Evolutionary conservation across 2,329 filamentous ascomycete species (phyloP).

Genomic region (Microsporum canis): DNA sequence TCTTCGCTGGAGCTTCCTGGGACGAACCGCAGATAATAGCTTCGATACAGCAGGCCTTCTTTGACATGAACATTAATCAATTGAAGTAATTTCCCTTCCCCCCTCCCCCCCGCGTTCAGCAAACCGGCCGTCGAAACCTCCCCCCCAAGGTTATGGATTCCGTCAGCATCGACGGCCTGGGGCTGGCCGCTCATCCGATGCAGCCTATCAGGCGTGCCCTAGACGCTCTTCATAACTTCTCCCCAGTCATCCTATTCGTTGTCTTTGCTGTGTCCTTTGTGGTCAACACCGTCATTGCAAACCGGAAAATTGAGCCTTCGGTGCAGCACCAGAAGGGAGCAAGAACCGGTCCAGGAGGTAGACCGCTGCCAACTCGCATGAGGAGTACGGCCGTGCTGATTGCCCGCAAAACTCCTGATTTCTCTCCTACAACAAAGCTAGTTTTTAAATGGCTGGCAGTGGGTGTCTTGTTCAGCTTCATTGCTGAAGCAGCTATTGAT

Average conservation of each 20-base stretch:
- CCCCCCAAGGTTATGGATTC: slow-evolving; percentile 13
- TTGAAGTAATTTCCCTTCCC: slow-evolving; percentile 5
- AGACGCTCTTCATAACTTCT: slow-evolving; percentile 44
- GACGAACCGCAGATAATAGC: not conserved
- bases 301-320: slow-evolving; percentile 38
- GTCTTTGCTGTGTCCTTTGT: slow-evolving; percentile 55
- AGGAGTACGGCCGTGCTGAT: slow-evolving; percentile 40
- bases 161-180: slow-evolving; percentile 7
- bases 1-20: too few species aligned
- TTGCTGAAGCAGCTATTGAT: slow-evolving; percentile 62
- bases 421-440: slow-evolving; percentile 56
- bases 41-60: not conserved
- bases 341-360: slow-evolving; percentile 67
- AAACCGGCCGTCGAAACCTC: not conserved
- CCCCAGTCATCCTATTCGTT: slow-evolving; percentile 52
- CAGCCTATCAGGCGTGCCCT: slow-evolving; percentile 35
- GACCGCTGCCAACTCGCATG: slow-evolving; percentile 63
- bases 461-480: slow-evolving; percentile 60
- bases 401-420: slow-evolving; percentile 41
- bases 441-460: slow-evolving; percentile 66
- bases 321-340: slow-evolving; percentile 34
- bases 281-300: slow-evolving; percentile 46
- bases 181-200: slow-evolving; percentile 20
- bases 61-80: slow-evolving; percentile 10
- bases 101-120: not conserved